Conservation (phyloP, 208 protist species). For the Vickermania ingenoplastis region DNA sequence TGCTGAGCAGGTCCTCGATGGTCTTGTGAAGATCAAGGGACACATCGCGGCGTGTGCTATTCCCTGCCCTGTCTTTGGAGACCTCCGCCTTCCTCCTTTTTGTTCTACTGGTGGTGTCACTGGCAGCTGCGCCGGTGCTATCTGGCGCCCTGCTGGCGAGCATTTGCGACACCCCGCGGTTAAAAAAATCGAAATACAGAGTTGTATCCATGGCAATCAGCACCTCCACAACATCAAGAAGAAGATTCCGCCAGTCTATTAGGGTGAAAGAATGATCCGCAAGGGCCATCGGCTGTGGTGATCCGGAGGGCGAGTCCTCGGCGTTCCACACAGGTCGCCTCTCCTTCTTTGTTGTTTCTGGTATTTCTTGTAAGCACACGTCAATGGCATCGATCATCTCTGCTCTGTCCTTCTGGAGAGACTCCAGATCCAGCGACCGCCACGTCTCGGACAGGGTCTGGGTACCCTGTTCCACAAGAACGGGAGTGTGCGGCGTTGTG, state of each 20-base stretch:
- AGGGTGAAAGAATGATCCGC: neutral
- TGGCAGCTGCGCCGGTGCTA: neutral
- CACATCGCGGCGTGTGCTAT: neutral
- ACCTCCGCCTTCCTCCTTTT: neutral
- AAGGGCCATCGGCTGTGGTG: too few species aligned
- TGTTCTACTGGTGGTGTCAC: neutral
- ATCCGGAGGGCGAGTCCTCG: too few species aligned
- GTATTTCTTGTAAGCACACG: conserved; percentile 67
- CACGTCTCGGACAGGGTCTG: neutral
- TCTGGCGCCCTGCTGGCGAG: neutral
- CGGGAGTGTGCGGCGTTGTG: too few species aligned
- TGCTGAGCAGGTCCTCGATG: conserved; percentile 36
- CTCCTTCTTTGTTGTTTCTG: conserved; percentile 8
- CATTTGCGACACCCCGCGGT: neutral
- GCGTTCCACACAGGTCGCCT: neutral
- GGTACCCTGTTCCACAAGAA: too few species aligned
- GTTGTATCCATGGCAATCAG: conserved; percentile 37
- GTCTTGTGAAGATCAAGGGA: conserved; percentile 2
- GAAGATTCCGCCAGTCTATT: conserved; percentile 14
- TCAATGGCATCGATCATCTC: conserved; percentile 76
- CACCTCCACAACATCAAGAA: conserved; percentile 23
- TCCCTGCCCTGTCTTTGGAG: neutral
- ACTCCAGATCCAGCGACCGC: neutral
- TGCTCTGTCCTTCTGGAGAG: conserved; percentile 33
- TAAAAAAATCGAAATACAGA: conserved; percentile 17